Percentiles rank a stretch among this genome's conserved stretches.
Evolutionary conservation across 2,329 filamentous ascomycete genomes (phyloP).

Genomic region (Xylaria sp.): DNA sequence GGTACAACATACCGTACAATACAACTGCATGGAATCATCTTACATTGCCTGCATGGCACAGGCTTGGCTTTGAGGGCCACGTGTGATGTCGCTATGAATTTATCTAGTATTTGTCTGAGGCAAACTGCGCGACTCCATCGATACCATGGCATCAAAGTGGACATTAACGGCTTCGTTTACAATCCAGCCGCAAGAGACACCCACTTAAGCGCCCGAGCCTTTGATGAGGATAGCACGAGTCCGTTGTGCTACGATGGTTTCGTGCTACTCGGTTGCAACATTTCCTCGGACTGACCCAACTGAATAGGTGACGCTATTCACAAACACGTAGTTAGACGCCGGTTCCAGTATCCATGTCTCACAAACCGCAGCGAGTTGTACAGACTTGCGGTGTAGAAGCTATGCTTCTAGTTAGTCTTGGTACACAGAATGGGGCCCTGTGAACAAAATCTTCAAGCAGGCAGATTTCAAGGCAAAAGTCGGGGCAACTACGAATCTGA

Average conservation of each 20-base stretch:
- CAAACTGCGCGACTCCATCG: neutral
- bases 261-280: neutral
- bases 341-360: neutral
- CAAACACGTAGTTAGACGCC: neutral
- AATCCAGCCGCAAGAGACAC: neutral
- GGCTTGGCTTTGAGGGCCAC: conserved; percentile 8
- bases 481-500: neutral
- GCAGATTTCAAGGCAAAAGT: neutral
- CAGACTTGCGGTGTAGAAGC: conserved; percentile 21
- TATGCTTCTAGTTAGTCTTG: conserved; percentile 1
- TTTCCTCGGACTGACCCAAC: neutral
- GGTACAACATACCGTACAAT: too few species aligned
- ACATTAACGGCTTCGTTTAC: neutral
- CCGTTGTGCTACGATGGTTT: too few species aligned
- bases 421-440: neutral
- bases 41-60: neutral
- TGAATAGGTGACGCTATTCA: neutral
- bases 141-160: neutral
- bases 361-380: conserved; percentile 1
- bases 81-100: neutral
- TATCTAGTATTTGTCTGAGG: neutral
- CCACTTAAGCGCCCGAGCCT: neutral
- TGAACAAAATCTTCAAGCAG: neutral
- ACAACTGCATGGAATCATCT: too few species aligned
- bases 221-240: neutral